Base-by-base conservation (phyloP, 352 stramenopile species). In the Phytophthora uliginosa region DNA sequence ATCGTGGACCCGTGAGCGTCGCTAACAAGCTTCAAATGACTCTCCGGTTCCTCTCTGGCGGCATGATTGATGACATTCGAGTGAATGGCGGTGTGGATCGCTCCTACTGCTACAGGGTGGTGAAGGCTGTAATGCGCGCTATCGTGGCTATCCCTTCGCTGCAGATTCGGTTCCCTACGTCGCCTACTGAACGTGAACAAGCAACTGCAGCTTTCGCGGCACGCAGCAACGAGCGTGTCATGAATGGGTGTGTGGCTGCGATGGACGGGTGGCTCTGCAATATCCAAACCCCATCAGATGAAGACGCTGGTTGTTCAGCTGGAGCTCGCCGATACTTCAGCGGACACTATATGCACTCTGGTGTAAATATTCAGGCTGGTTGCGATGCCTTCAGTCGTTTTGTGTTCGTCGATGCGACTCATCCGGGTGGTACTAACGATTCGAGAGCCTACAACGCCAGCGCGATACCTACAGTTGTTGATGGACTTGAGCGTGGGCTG, bases 241-340 rank as follows among this genome's bases (percentile, higher is more conserved):
- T 62, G 3, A 22, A 51, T 17, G 38, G 40, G 1, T 69, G 62
- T 26, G 52, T 62, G 4, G 62, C 13, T 20, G 62, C 62, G 2
- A 28, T 63, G 53, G 62, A 56, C 10, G 52, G 62, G 10, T 69
- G 62, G 62, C 52, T 62, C 4, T 69, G 62, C 31, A 33, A 55
- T 33, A 55, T 62, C 26, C 38, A 42, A 20, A 28, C 48, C 10
- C 60, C 60, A 12, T 53, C 50, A 2, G 48, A 57, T 20, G 15
- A 26, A 22, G n/a, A 66, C 2, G 9, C 47, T 2, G 47, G 47
- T 13, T 3, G 47, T 42, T 10, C 34, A 10, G 28, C 34, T 2
- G 59, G 59, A 1, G 13, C 59, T 15, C 59, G 31, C 2, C 26
- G n/a, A 10, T 68, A 65, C 9, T 70, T 53, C 26, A 71, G 34